phyloP scores from a whole-genome alignment of 176 grass and related monocot genomes.

The Chloris gayana region DNA sequence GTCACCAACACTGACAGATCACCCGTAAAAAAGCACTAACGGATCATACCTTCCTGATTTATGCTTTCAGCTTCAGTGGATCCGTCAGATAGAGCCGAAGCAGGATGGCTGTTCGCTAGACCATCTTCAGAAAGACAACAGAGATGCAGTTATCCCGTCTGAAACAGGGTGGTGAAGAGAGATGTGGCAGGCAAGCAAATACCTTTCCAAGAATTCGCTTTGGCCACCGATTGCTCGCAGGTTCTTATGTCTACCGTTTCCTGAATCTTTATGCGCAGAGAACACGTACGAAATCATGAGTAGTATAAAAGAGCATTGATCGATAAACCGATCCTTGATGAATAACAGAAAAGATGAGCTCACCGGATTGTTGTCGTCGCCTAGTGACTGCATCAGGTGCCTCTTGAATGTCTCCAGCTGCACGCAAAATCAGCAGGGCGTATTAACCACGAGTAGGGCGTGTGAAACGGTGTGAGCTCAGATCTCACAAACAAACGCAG shows the following conservation, averaged over 20 bases:
- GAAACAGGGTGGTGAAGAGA: neutral
- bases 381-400: conserved; percentile 85
- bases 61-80: conserved; percentile 41
- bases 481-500: neutral
- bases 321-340: conserved; percentile 12
- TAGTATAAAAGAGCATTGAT: neutral
- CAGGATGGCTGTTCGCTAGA: conserved; percentile 35
- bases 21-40: neutral
- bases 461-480: neutral
- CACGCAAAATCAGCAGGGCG: neutral
- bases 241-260: conserved; percentile 80
- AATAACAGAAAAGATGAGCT: conserved; percentile 18
- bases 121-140: conserved; percentile 53
- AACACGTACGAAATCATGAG: neutral
- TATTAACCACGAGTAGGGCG: neutral
- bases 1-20: conserved; percentile 8
- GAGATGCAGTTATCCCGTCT: neutral
- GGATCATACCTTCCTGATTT: conserved; percentile 62
- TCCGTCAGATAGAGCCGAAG: conserved; percentile 38
- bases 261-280: conserved; percentile 43
- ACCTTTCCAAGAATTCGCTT: conserved; percentile 83
- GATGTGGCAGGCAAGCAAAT: neutral
- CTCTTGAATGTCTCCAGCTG: conserved; percentile 95
- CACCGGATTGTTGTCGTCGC: conserved; percentile 69
- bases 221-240: conserved; percentile 66